These are phyloP conservation scores for Arthrinium phaeospermum DNA, from an alignment of 2,329 filamentous ascomycete species.

Conservation along the genomic window DNA sequence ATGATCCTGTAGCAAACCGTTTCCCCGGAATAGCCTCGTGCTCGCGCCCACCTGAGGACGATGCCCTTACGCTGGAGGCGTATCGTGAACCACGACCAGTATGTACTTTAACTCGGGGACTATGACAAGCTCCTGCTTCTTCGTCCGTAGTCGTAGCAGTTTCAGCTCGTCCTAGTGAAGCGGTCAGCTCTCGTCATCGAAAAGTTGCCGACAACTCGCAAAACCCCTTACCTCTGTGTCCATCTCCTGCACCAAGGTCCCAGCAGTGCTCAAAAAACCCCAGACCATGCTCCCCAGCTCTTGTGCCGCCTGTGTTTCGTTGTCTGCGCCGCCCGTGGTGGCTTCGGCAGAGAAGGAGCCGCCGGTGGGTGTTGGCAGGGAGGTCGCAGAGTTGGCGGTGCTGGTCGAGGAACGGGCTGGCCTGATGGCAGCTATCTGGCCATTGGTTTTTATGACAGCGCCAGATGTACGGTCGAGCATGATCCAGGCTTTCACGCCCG, in stretches of 20 bases:
- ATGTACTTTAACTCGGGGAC: slow-evolving; percentile 82
- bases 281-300: slow-evolving; percentile 79
- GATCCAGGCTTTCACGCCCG: slow-evolving; percentile 79
- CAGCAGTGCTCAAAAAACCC: slow-evolving; percentile 74
- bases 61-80: slow-evolving; percentile 65
- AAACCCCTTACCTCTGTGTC: slow-evolving; percentile 66
- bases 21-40: not conserved
- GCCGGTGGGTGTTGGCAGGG: slow-evolving; percentile 34
- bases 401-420: slow-evolving; percentile 42
- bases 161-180: slow-evolving; percentile 71
- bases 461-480: slow-evolving; percentile 75
- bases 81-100: slow-evolving; percentile 81
- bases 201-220: not conserved
- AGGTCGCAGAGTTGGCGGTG: slow-evolving; percentile 25
- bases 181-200: slow-evolving; percentile 21
- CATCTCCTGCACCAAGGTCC: slow-evolving; percentile 72
- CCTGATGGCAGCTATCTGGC: slow-evolving; percentile 66
- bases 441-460: slow-evolving; percentile 76
- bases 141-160: slow-evolving; percentile 77
- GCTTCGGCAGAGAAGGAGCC: slow-evolving; percentile 54
- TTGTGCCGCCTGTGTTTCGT: slow-evolving; percentile 65
- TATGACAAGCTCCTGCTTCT: slow-evolving; percentile 84
- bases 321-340: slow-evolving; percentile 44
- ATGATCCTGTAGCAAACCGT: not conserved
- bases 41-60: not conserved